Percentiles rank a stretch among this genome's conserved stretches.
phyloP scores from a whole-genome alignment of 352 stramenopile species.

The Phytophthora brassicae region DNA sequence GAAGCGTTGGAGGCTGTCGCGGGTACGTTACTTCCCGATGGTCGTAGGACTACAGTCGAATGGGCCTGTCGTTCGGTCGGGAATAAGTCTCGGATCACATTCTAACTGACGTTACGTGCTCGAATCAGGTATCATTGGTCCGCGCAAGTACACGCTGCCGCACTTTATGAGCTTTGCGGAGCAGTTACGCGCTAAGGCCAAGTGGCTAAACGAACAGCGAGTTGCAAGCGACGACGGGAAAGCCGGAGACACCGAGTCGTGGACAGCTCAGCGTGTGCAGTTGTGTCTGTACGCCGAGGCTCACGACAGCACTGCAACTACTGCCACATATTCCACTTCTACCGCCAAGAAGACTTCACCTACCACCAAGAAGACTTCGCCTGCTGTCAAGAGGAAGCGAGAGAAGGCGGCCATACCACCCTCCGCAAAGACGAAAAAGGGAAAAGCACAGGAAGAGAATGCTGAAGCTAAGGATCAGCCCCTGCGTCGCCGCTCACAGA shows the following conservation, averaged over 20 bases:
- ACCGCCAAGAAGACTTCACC: conserved; percentile 16
- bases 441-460: conserved; percentile 8
- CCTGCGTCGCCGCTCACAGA: conserved; percentile 25
- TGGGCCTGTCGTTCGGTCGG: neutral
- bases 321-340: neutral
- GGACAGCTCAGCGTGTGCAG: conserved; percentile 72
- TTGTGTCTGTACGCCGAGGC: conserved; percentile 65
- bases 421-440: conserved; percentile 10
- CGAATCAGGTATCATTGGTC: conserved; percentile 65
- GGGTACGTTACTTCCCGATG: too few relatives aligned
- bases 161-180: conserved; percentile 71
- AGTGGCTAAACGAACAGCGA: conserved; percentile 52
- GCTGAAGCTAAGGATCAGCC: conserved; percentile 2
- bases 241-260: conserved; percentile 24
- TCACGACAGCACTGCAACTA: conserved; percentile 13
- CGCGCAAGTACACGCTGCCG: conserved; percentile 76
- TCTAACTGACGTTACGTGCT: neutral
- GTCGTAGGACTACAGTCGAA: too few relatives aligned
- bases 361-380: conserved; percentile 9
- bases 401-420: conserved; percentile 4
- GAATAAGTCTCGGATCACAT: too few relatives aligned
- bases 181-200: conserved; percentile 52
- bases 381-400: conserved; percentile 25
- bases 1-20: conserved; percentile 76
- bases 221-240: conserved; percentile 27